Evolutionary conservation across 345 rosid genomes (phyloP).

Genomic region (Dipteronia sinensis): DNA sequence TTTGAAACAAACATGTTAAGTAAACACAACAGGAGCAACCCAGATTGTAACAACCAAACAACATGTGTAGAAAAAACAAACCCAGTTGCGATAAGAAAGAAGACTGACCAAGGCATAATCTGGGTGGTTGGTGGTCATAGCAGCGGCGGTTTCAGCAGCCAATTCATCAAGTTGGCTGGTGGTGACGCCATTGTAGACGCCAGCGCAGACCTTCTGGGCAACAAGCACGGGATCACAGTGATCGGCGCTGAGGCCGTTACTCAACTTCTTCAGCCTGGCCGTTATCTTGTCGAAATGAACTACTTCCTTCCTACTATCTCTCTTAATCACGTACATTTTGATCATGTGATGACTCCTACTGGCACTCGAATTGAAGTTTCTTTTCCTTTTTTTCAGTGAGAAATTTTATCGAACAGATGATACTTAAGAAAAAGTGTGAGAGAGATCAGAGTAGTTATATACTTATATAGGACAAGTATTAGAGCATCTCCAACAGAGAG

Average conservation of each 20-base stretch:
- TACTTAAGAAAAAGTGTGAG: no score
- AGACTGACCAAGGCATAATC: constrained; percentile 85
- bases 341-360: no score
- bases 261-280: constrained; percentile 80
- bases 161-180: constrained; percentile 92
- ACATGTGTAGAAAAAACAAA: no score
- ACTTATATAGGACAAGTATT: no score
- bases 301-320: constrained; percentile 76
- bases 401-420: not conserved
- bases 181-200: constrained; percentile 89
- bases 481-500: no score
- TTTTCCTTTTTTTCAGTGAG: no score
- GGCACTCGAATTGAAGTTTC: no score
- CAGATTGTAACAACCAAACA: no score
- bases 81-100: not conserved
- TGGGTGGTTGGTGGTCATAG: constrained; percentile 87
- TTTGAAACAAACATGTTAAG: no score
- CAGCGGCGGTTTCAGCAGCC: constrained; percentile 94
- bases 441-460: no score
- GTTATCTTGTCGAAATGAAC: constrained; percentile 91
- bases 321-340: constrained; percentile 73
- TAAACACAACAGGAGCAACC: no score
- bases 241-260: constrained; percentile 77
- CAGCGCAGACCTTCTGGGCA: constrained; percentile 87
- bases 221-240: constrained; percentile 57